Conservation (phyloP, 768 basidiomycete species). For the Amanita brunnescens region DNA sequence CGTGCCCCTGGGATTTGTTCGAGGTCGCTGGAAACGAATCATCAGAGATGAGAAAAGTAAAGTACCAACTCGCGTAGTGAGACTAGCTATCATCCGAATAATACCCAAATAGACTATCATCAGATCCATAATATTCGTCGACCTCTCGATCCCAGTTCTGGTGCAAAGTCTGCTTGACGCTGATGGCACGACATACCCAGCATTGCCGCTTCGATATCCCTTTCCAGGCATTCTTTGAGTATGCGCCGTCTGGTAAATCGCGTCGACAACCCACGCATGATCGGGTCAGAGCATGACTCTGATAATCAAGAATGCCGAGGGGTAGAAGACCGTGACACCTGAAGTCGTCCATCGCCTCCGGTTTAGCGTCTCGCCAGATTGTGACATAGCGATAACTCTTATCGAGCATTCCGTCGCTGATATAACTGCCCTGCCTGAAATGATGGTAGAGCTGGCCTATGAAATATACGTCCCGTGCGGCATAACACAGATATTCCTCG, state of each 20-base stretch:
- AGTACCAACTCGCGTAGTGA: too few species aligned
- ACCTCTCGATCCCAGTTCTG: background rate
- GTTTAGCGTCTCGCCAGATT: background rate
- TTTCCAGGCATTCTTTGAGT: background rate
- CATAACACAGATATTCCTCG: background rate
- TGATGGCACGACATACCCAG: background rate
- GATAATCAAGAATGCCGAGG: background rate
- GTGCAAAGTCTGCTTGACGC: background rate
- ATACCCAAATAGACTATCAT: background rate
- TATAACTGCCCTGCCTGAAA: background rate
- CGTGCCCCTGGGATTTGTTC: too few species aligned
- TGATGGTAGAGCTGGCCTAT: background rate
- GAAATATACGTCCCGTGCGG: background rate
- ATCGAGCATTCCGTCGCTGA: background rate
- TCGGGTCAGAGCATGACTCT: background rate
- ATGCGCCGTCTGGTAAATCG: background rate
- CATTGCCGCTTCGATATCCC: background rate
- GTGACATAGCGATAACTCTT: background rate
- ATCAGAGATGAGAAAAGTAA: too few species aligned
- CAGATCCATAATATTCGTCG: background rate
- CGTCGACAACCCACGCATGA: background rate
- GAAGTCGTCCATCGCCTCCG: background rate
- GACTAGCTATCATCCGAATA: background rate
- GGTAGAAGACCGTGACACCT: background rate
- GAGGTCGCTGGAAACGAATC: too few species aligned